Base-by-base conservation (phyloP, 1,284 basidiomycete genomes). In the Cerioporus squamosus region DNA sequence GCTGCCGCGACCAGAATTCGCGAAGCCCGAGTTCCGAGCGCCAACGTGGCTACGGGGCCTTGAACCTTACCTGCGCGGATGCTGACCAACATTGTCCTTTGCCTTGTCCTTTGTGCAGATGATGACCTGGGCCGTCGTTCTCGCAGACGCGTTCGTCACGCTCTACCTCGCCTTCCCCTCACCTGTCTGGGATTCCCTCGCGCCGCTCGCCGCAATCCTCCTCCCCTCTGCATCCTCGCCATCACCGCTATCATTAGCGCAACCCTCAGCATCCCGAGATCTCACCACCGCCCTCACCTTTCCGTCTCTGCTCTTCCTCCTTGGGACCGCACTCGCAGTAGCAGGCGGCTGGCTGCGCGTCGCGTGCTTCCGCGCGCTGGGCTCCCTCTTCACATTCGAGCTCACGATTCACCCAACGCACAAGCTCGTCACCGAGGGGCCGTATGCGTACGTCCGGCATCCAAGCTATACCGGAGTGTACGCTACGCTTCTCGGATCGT, bases 321-420 rank as follows among this genome's bases (percentile, higher is more conserved):
- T 65, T 23, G 70, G 66, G 31, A 55, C 67, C 39, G 29, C 61
- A n/a, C 44, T 58, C 22, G 58, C 63, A 3, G 22, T 60, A 23
- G 31, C 48, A 47, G 70, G 67, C 36, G 60, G 61, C 14, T 20
- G 52, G 20, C 53, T 72, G 20, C 69, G 71, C 42, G 38, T 67
- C 36, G 58, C 62, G 47, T 72, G 68, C 61, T 71, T 68, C 66
- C 64, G 62, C 40, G 54, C 66, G 42, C 66, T 72, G 15, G 71
- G 71, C 17, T 20, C 63, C 15, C 64, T 70, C 43, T 72, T 72
- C 65, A 72, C 71, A 23, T 72, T 70, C 60, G 70, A 72, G 59
- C 57, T 72, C 60, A 58, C 70, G 17, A 71, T 71, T 55, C 62
- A 62, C 23, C 66, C 67, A 7, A 39, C 54, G 26, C 71, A 73